Conservation (phyloP, 2,329 filamentous ascomycete genomes). For the Ascochyta fabae region DNA sequence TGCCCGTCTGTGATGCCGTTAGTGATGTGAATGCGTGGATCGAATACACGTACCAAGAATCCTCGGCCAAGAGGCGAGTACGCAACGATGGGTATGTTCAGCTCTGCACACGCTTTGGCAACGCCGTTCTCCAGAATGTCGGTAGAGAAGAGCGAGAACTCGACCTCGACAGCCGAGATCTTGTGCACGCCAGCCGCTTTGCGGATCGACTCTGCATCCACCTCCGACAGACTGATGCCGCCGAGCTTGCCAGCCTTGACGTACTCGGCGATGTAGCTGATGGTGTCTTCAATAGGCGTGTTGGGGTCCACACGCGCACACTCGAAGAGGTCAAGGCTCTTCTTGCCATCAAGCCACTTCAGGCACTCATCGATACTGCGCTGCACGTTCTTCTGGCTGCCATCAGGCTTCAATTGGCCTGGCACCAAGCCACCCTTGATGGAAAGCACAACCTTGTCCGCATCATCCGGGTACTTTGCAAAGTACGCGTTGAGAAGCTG, state of each 20-base stretch:
- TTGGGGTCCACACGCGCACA: constrained; percentile 54
- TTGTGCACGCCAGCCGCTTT: constrained; percentile 61
- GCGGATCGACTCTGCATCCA: constrained; percentile 54
- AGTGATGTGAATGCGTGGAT: constrained; percentile 14
- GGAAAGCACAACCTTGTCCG: constrained; percentile 57
- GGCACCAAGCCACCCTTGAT: constrained; percentile 56
- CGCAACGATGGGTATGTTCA: constrained; percentile 70
- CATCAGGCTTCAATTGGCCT: constrained; percentile 48
- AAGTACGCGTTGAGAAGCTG: constrained; percentile 60
- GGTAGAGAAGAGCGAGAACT: constrained; percentile 64
- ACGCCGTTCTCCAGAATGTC: constrained; percentile 66
- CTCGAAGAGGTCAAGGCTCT: constrained; percentile 58
- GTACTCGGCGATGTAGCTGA: constrained; percentile 50
- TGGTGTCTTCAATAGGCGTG: constrained; percentile 54
- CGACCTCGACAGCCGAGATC: constrained; percentile 66
- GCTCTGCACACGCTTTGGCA: constrained; percentile 62
- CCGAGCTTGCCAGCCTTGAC: constrained; percentile 53
- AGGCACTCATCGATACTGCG: constrained; percentile 57
- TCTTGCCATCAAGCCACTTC: constrained; percentile 54
- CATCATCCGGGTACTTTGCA: constrained; percentile 58
- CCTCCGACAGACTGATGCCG: constrained; percentile 56
- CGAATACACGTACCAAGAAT: constrained; percentile 51
- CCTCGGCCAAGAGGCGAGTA: constrained; percentile 75
- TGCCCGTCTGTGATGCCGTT: constrained; percentile 44
- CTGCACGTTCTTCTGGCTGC: constrained; percentile 49